phyloP scores from a whole-genome alignment of 2,329 filamentous ascomycete genomes.

The Epichloe scottii region DNA sequence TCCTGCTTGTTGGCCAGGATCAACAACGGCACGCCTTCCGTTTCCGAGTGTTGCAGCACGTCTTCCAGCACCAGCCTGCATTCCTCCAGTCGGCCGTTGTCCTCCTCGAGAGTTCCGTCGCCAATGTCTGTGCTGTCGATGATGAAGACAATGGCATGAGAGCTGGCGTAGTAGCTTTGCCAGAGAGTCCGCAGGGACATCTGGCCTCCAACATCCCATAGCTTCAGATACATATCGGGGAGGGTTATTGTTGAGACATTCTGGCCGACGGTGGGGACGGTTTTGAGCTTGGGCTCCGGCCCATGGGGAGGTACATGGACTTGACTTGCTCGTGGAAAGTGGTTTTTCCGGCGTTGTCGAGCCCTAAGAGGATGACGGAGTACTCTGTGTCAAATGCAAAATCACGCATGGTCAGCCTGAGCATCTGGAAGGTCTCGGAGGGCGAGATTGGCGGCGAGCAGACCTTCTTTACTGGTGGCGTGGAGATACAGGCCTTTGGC shows the following conservation, averaged over 20 bases:
- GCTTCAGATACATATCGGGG: constrained; percentile 91
- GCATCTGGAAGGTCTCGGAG: not conserved
- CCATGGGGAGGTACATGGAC: constrained; percentile 58
- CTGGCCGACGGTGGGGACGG: constrained; percentile 92
- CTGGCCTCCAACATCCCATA: constrained; percentile 97
- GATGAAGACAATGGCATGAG: constrained; percentile 95
- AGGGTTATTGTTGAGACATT: constrained; percentile 88
- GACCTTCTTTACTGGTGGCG: constrained; percentile 93
- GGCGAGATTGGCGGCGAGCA: constrained; percentile 7
- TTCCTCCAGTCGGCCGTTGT: constrained; percentile 61
- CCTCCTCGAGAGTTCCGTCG: constrained; percentile 54
- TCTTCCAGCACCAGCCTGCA: constrained; percentile 82
- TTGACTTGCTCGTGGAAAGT: constrained; percentile 97
- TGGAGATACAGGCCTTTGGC: constrained; percentile 90
- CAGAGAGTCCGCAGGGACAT: constrained; percentile 78
- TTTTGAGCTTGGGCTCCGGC: constrained; percentile 59
- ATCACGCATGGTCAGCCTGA: not conserved
- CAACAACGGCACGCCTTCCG: constrained; percentile 80
- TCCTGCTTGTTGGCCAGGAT: constrained; percentile 98
- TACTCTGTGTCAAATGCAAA: constrained; percentile 51
- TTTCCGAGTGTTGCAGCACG: constrained; percentile 75
- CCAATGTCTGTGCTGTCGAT: constrained; percentile 92
- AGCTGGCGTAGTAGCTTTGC: constrained; percentile 90
- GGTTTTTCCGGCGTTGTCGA: constrained; percentile 97
- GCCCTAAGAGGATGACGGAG: constrained; percentile 88